Evolutionary conservation across 768 basidiomycete species (phyloP).

Genomic region (Clathrus columnatus): DNA sequence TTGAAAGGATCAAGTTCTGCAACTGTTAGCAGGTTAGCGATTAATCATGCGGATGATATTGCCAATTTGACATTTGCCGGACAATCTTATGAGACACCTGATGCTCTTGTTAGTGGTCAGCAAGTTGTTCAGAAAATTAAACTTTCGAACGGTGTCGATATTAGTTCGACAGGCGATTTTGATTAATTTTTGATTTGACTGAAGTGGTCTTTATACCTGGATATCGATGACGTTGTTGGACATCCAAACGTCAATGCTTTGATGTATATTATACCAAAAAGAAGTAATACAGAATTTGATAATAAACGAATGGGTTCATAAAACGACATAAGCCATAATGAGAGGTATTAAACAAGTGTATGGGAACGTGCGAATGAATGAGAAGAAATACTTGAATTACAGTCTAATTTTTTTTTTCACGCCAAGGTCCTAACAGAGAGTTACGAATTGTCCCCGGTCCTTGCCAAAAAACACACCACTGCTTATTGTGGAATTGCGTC

Average conservation of each 20-base stretch:
- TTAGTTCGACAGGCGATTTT: constrained; percentile 39
- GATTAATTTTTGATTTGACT: constrained; percentile 23
- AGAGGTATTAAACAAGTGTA: too few relatives aligned
- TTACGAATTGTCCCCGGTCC: constrained; percentile 25
- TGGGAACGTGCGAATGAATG: background rate
- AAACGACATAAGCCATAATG: too few relatives aligned
- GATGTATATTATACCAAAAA: too few relatives aligned
- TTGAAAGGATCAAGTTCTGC: constrained; percentile 28
- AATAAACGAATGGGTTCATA: too few relatives aligned
- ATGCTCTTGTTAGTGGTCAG: constrained; percentile 33
- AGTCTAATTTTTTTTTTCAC: too few relatives aligned
- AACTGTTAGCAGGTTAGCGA: constrained; percentile 40
- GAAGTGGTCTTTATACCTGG: background rate
- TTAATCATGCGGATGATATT: constrained; percentile 44
- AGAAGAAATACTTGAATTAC: background rate
- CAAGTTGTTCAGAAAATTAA: constrained; percentile 22
- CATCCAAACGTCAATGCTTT: too few relatives aligned
- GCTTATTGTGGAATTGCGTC: constrained; percentile 25
- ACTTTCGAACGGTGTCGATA: constrained; percentile 33
- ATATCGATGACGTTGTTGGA: too few relatives aligned
- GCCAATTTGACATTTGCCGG: constrained; percentile 50
- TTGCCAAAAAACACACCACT: constrained; percentile 34
- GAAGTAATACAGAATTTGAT: too few relatives aligned
- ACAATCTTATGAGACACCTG: constrained; percentile 45
- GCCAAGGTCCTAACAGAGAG: background rate